These are phyloP conservation scores for Ustilago tritici DNA, from an alignment of 1,284 basidiomycete genomes.

Conservation along the genomic window DNA sequence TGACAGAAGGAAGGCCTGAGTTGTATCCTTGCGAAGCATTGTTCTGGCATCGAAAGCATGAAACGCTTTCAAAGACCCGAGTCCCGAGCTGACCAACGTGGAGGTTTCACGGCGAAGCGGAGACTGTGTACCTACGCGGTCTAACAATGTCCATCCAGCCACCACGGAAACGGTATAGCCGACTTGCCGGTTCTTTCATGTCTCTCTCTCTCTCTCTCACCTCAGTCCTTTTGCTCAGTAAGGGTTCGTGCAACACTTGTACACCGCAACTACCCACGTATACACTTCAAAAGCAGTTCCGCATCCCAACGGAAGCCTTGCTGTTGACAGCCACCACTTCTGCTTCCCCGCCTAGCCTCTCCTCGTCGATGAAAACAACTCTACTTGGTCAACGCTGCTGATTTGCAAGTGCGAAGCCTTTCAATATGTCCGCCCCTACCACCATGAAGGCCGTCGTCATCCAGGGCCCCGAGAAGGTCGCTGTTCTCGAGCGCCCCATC, in stretches of 20 bases:
- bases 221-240: not conserved
- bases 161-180: not conserved
- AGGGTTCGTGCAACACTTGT: constrained; percentile 6
- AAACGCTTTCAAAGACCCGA: constrained; percentile 12
- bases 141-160: not conserved
- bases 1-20: not conserved
- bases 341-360: not conserved
- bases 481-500: constrained; percentile 61
- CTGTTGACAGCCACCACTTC: not conserved
- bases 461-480: constrained; percentile 59
- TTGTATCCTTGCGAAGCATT: not conserved
- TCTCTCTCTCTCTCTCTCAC: not conserved
- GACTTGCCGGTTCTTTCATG: not conserved
- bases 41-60: not conserved
- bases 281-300: not conserved
- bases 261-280: not conserved
- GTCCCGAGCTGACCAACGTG: constrained; percentile 24
- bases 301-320: not conserved
- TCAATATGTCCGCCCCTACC: constrained; percentile 41
- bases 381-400: not conserved
- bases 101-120: not conserved
- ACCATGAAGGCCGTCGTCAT: constrained; percentile 65
- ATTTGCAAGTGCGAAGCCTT: not conserved
- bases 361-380: not conserved
- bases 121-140: not conserved